A percentile compares a stretch with the other conserved stretches of the same genome.
Conservation (phyloP, 768 basidiomycete species). For the Russula dissimulans region DNA sequence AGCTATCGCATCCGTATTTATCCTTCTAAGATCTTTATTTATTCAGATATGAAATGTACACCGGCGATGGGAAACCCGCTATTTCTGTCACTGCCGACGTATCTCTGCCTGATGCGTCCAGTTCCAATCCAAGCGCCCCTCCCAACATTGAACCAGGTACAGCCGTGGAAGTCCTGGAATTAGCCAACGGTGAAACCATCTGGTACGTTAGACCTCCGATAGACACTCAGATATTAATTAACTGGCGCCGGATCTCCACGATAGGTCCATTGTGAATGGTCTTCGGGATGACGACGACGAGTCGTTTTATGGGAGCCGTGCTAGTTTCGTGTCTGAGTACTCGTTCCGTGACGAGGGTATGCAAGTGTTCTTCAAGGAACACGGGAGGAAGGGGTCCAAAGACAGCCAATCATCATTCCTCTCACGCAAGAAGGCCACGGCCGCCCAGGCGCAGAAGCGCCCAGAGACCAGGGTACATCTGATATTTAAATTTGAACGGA, state of each 20-base stretch:
- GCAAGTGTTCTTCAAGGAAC: constrained; percentile 72
- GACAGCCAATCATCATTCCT: constrained; percentile 50
- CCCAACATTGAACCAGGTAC: constrained; percentile 40
- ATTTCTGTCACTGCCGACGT: constrained; percentile 30
- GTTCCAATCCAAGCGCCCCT: constrained; percentile 21
- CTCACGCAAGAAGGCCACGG: constrained; percentile 46
- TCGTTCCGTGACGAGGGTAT: constrained; percentile 50
- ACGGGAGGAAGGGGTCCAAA: constrained; percentile 55
- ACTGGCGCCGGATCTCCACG: constrained; percentile 13
- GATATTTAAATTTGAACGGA: neutral
- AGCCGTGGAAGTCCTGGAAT: constrained; percentile 70
- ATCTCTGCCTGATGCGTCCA: constrained; percentile 22
- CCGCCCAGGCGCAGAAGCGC: constrained; percentile 41
- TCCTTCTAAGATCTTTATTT: constrained; percentile 6
- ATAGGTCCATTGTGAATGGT: constrained; percentile 76
- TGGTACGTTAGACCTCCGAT: constrained; percentile 40
- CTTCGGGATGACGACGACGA: constrained; percentile 70
- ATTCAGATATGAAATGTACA: constrained; percentile 71
- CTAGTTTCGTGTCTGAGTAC: constrained; percentile 69
- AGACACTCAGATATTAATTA: neutral
- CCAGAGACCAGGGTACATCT: constrained; percentile 75
- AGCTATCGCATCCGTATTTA: constrained; percentile 12
- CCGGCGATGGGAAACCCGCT: constrained; percentile 43
- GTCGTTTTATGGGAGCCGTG: constrained; percentile 54
- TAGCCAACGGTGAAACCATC: constrained; percentile 82